Percentiles rank a stretch among this genome's conserved stretches.
Evolutionary conservation across 768 basidiomycete species (phyloP).

Genomic region (Hypholoma fasciculare): DNA sequence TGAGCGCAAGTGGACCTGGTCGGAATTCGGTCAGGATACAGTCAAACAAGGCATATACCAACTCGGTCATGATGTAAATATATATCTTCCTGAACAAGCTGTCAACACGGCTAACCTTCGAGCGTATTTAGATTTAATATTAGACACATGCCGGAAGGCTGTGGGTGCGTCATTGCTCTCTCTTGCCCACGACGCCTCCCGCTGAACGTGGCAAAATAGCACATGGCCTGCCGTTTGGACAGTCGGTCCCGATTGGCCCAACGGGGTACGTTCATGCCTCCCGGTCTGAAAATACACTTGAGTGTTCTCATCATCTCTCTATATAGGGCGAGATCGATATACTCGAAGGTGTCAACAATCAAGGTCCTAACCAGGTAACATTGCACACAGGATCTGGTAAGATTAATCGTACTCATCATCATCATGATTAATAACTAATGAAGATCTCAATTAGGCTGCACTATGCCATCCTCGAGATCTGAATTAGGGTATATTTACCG

Average conservation of each 20-base stretch:
- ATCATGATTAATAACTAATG: neutral
- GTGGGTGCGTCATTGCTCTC: constrained; percentile 35
- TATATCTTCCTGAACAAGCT: neutral
- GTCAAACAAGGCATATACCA: constrained; percentile 53
- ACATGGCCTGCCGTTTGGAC: constrained; percentile 54
- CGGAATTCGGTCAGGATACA: constrained; percentile 58
- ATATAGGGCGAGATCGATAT: constrained; percentile 50
- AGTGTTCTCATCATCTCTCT: neutral
- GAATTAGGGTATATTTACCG: constrained; percentile 43
- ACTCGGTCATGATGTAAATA: constrained; percentile 53
- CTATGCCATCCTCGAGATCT: constrained; percentile 45
- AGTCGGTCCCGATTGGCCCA: constrained; percentile 31
- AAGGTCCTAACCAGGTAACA: constrained; percentile 48
- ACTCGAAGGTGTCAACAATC: constrained; percentile 60
- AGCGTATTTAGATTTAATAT: constrained; percentile 31
- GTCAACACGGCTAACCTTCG: neutral
- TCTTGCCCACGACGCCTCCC: neutral
- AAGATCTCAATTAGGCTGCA: constrained; percentile 38
- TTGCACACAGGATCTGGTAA: constrained; percentile 43
- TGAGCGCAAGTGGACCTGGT: constrained; percentile 50
- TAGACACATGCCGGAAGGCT: constrained; percentile 59
- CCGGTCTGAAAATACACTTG: neutral
- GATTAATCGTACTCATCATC: constrained; percentile 5
- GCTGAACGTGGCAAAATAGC: constrained; percentile 13
- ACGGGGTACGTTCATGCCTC: constrained; percentile 23